Base-by-base conservation (phyloP, 495 filamentous ascomycete species). In the Penicillium salamii region DNA sequence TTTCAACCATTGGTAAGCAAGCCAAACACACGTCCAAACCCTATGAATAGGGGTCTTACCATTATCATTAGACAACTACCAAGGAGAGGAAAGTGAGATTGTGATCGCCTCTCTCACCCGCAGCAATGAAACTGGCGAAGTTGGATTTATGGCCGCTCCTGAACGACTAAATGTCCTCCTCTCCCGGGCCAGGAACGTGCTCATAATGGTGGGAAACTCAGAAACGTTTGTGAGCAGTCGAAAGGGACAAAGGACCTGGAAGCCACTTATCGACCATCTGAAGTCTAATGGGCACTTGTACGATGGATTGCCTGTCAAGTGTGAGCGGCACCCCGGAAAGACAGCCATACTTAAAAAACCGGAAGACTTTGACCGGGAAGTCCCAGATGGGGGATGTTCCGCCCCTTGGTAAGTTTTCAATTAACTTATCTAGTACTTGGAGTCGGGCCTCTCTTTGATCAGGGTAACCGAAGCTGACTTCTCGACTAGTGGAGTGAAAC, bases 81-180 rank as follows among this genome's bases (percentile, higher is more conserved):
- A 91, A 62, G 88, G 88, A 3, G 87, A 92, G 53, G 88, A 92
- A 49, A 86, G 81, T 40, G 80, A 90, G 5, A 86, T 90, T 20
- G 85, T 91, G 1, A 74, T 92, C 28, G 82, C 66, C 0, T 80
- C 78, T 1, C 61, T 91, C 5, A 89, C 86, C 0, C 70, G 88
- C 9, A 86, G 86, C 59, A 92, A 91, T 53, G 50, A 64, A 1
- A 46, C 49, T 0, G 72, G 78, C 0, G 84, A 89, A 31, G 86
- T 90, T 29, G 88, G 88, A 1, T 92, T 92, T 65, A 88, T 92
- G 83, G 52, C 73, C 8, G 68, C 81, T 0, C 81, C 83, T 0
- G 74, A 92, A 54, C 70, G 88, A 7, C 50, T 90, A 1, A 91
- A 90, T 48, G 88, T 92, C 0, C 70, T 90, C 0, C 60, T 91